Base-by-base conservation (phyloP, 1,139 yeast genomes). In the Blastobotrys apis region DNA sequence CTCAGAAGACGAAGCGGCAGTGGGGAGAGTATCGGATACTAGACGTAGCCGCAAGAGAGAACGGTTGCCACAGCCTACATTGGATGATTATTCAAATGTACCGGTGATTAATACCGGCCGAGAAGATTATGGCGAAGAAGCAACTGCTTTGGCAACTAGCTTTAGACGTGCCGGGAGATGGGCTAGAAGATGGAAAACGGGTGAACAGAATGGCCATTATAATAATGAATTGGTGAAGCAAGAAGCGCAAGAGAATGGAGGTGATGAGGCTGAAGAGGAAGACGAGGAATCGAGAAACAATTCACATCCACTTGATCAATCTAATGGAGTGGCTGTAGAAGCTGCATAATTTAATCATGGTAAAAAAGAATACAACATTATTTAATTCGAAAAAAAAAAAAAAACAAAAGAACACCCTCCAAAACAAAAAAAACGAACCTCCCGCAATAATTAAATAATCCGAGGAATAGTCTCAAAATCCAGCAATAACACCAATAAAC, bases 41-140 rank as follows among this genome's bases (percentile, higher is more conserved):
- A 26, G 36, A 22, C 19, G 22, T 5, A 6, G 22, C n/a, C 27
- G 36, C n/a, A 38, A 38, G 30, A 26, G 13, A 13, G 38, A 10
- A 23, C 35, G 20, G 8, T 15, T 17, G 5, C 35, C 35, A 6
- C 19, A 15, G 4, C 19, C 35, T 9, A 32, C 35, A 8, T 4
- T 25, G 16, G 41, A 38, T 15, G 41, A 38, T 3, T 38, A 9
- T 32, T 22, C 22, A n/a, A 26, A 23, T 10, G 21, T 39, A 9
- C 38, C 38, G 15, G 38, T 41, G 19, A 9, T 19, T n/a, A 38
- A 36, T 31, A 32, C 33, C 21, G 41, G 35, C 20, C 38, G 33
- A 15, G 47, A 45, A 5, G 62, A 59, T 42, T 57, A 47, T 37
- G 64, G 64, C 10, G 64, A 60, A 42, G 61, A 58, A 41, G 47